Evolutionary conservation across 495 filamentous ascomycete species (phyloP).

Genomic region (Penicillium canariense): DNA sequence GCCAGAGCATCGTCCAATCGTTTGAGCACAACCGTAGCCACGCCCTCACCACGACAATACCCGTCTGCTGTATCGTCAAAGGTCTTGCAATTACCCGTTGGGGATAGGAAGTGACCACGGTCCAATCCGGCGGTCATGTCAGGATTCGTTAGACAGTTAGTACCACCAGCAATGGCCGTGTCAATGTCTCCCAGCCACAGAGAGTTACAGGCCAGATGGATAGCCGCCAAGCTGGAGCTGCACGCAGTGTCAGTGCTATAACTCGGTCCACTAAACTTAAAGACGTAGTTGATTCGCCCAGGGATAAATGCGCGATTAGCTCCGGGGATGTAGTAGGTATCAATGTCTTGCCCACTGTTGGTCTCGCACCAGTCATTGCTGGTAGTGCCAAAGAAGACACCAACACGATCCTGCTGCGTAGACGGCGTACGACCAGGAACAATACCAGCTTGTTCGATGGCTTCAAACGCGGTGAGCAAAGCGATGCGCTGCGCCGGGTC

Average conservation of each 20-base stretch:
- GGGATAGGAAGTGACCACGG: slow-evolving; percentile 78
- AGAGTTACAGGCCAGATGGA: slow-evolving; percentile 80
- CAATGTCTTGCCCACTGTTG: slow-evolving; percentile 84
- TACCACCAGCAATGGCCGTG: slow-evolving; percentile 78
- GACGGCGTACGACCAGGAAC: slow-evolving; percentile 84
- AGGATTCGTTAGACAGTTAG: slow-evolving; percentile 77
- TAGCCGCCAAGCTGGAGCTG: slow-evolving; percentile 78
- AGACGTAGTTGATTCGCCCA: slow-evolving; percentile 83
- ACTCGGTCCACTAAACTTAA: slow-evolving; percentile 85
- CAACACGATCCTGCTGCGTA: slow-evolving; percentile 78
- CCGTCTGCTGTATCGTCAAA: slow-evolving; percentile 76
- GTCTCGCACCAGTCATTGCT: slow-evolving; percentile 91
- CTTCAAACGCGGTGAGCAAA: slow-evolving; percentile 82
- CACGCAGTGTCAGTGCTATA: slow-evolving; percentile 88
- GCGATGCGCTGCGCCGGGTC: slow-evolving; percentile 88
- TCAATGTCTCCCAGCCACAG: slow-evolving; percentile 81
- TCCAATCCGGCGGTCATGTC: slow-evolving; percentile 83
- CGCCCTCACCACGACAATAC: slow-evolving; percentile 73
- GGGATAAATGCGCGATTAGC: slow-evolving; percentile 87
- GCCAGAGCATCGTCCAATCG: slow-evolving; percentile 69
- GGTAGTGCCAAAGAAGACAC: slow-evolving; percentile 93
- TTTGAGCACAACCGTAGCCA: slow-evolving; percentile 71
- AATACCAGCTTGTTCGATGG: slow-evolving; percentile 86
- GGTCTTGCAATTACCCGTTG: slow-evolving; percentile 75
- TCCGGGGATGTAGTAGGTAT: slow-evolving; percentile 92